Percentiles rank a stretch among this genome's conserved stretches.
These are phyloP conservation scores for Tremella mesenterica DNA, from an alignment of 768 basidiomycete genomes.

Conservation along the genomic window DNA sequence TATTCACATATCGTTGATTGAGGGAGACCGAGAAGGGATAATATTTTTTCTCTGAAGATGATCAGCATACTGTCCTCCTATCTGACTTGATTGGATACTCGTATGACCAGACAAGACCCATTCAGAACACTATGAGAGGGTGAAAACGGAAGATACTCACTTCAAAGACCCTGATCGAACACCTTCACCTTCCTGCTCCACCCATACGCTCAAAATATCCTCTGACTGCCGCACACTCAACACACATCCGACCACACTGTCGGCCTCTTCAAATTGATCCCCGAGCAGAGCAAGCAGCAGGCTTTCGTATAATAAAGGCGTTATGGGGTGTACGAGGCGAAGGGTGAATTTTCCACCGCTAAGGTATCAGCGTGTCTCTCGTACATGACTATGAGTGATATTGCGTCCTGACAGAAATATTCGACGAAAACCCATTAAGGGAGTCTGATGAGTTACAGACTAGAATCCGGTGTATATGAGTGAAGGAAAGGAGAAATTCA, in stretches of 20 bases:
- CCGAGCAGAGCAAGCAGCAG: constrained; percentile 74
- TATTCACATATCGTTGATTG: constrained; percentile 80
- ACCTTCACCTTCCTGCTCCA: constrained; percentile 66
- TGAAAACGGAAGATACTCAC: constrained; percentile 52
- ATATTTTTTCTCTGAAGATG: constrained; percentile 64
- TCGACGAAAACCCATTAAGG: too few relatives aligned
- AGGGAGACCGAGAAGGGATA: constrained; percentile 65
- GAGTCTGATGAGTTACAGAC: too few relatives aligned
- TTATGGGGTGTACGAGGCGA: constrained; percentile 62
- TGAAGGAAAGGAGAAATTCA: too few relatives aligned
- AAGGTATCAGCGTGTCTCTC: constrained; percentile 7
- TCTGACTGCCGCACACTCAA: constrained; percentile 79
- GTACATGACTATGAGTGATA: too few relatives aligned
- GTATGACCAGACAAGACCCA: background rate
- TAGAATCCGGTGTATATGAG: too few relatives aligned
- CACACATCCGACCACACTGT: constrained; percentile 77
- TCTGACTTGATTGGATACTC: background rate
- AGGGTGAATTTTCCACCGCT: constrained; percentile 92
- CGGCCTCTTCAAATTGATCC: constrained; percentile 66
- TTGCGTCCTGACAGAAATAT: too few relatives aligned
- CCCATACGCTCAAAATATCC: constrained; percentile 91
- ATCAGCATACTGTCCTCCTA: constrained; percentile 7
- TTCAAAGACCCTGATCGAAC: constrained; percentile 71
- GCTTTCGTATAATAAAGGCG: constrained; percentile 31
- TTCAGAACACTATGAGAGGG: too few relatives aligned